These are phyloP conservation scores for Ceriops zippeliana DNA, from an alignment of 345 rosid genomes.

Conservation along the genomic window DNA sequence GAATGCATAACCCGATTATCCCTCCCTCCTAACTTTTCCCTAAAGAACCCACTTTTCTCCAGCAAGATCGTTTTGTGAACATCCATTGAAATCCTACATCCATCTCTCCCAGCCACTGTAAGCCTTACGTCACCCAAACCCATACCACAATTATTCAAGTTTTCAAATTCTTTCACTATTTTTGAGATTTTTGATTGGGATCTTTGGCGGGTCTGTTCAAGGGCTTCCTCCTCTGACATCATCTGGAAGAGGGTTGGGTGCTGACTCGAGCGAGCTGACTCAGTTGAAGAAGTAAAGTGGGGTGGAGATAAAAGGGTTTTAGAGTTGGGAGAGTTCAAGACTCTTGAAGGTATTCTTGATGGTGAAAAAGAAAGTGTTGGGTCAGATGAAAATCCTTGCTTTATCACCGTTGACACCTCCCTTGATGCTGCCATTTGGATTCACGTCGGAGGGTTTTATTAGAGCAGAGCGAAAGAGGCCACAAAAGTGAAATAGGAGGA, in stretches of 20 bases:
- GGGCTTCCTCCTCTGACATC: slow-evolving; percentile 79
- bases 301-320: slow-evolving; percentile 43
- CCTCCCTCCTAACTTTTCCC: slow-evolving; percentile 60
- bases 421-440: slow-evolving; percentile 54
- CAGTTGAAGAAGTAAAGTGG: slow-evolving; percentile 18
- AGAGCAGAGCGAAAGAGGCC: neutral
- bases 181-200: slow-evolving; percentile 56
- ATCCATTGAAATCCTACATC: slow-evolving; percentile 63
- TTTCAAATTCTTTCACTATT: slow-evolving; percentile 57
- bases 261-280: slow-evolving; percentile 20
- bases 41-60: slow-evolving; percentile 77
- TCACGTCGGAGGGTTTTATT: neutral
- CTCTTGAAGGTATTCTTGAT: slow-evolving; percentile 40
- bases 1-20: slow-evolving; percentile 52
- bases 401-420: slow-evolving; percentile 77
- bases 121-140: slow-evolving; percentile 81
- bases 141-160: slow-evolving; percentile 21
- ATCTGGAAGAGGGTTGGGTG: slow-evolving; percentile 77
- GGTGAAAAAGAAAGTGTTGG: slow-evolving; percentile 63
- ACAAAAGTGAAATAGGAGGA: neutral
- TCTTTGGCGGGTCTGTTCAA: slow-evolving; percentile 39
- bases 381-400: slow-evolving; percentile 74
- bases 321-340: slow-evolving; percentile 33
- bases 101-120: slow-evolving; percentile 70
- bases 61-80: slow-evolving; percentile 66